phyloP scores from a whole-genome alignment of 148 eudicot genomes.

The Nepenthes mirabilis region DNA sequence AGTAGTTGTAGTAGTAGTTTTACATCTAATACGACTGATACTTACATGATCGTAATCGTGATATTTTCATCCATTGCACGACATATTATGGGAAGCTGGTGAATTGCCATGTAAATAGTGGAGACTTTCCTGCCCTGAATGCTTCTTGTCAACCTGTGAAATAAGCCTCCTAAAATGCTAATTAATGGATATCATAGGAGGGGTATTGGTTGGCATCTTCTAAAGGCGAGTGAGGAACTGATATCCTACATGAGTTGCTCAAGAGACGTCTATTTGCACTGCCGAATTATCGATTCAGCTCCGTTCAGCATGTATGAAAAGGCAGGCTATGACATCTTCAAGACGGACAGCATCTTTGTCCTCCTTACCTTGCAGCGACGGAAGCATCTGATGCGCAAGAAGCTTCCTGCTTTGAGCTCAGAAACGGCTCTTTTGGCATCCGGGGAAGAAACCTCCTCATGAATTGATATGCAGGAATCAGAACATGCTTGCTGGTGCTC shows the following conservation, averaged over 20 bases:
- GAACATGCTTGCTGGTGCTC: no score
- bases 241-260: slow-evolving; percentile 58
- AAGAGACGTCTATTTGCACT: slow-evolving; percentile 71
- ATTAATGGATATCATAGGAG: slow-evolving; percentile 37
- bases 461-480: background rate
- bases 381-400: slow-evolving; percentile 83
- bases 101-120: background rate
- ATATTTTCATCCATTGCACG: no score
- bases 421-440: background rate
- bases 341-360: slow-evolving; percentile 70
- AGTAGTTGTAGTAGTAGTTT: no score
- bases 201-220: slow-evolving; percentile 96
- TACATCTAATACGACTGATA: no score
- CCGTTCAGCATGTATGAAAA: slow-evolving; percentile 77
- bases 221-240: slow-evolving; percentile 86
- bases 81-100: no score
- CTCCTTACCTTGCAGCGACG: slow-evolving; percentile 68
- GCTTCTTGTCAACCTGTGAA: no score
- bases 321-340: slow-evolving; percentile 70
- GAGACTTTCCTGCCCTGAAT: background rate
- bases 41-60: no score
- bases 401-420: slow-evolving; percentile 28
- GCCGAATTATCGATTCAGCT: slow-evolving; percentile 82
- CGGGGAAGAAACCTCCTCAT: background rate
- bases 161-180: no score